Evolutionary conservation across 768 basidiomycete species (phyloP), one percentile per base, ranked within the genome.

Genomic region (Postia placenta): DNA sequence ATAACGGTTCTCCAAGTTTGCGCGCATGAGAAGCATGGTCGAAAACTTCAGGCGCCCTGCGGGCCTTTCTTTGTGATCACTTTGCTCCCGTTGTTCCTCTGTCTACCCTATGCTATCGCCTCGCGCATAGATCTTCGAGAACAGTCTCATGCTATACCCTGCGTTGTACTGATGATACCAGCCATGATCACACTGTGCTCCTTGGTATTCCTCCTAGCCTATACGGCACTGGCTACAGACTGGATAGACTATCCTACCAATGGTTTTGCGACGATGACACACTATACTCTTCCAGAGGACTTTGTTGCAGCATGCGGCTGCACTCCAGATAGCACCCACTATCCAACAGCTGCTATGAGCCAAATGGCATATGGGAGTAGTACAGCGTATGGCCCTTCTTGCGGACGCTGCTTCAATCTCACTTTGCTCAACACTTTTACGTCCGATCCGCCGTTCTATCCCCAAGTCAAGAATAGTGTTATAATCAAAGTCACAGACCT

Each of bases 281-380:
- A 89, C 62, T 89, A 91, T 61, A 67, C 64, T 35, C 64, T 80
- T 6, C 78, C 69, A 52, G 46, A 61, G 35, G 73, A 75, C 52
- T 81, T 73, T 50, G 70, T 90, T 52, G 85, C 87, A 22, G 72
- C 84, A 1, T 91, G 89, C 58, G 90, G 89, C 48, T 92, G 90
- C 62, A 81, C 80, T 1, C 74, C 75, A 7, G 69, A 51, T 28
- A 63, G 60, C 52, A 67, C 63, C 28, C 68, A 80, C 56, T 88
- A 83, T 56, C 88, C 89, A 5, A 92, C 88, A 1, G 89, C 83
- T 9, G 89, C 89, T 7, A 65, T 92, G 51, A 87, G 73, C 49
- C 83, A 89, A 59, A 80, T 85, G 74, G 89, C 89, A 1, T 92
- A 76, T 55, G 87, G 89, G 0, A 87, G 83, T 60, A 81, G 78